Evolutionary conservation across 805 yeast species (phyloP), one percentile per base, ranked within the genome.

Genomic region (Metschnikowia chrysomelidarum): DNA sequence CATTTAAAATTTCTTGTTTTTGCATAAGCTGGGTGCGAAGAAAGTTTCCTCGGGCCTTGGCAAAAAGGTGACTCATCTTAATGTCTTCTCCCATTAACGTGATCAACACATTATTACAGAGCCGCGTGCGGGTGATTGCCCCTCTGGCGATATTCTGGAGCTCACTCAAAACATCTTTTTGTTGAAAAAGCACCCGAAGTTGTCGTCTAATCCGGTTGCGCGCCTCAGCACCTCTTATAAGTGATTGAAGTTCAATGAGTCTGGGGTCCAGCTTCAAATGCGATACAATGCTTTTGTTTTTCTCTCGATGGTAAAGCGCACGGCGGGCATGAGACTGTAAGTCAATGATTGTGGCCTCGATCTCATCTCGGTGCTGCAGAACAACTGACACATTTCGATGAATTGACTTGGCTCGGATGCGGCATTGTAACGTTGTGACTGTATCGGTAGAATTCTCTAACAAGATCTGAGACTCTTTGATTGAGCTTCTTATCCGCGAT

Each of bases 61-160:
- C 75, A 28, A 57, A 61, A 10, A 76, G 55, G 15, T 47, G 43
- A 35, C 61, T 66, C 45, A 73, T 58, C 4, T 38, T 41, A 0
- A 44, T 33, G 38, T 69, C 76, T 40, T 67, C 67, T 23, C 58
- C 54, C 37, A 68, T 49, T 24, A 75, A 57, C 1, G 67, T 59
- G 21, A 70, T 60, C 48, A 73, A 54, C 2, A 69, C 67, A 28
- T 51, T 56, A 42, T 71, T 71, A 33, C 72, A 67, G 27, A 73
- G 51, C 24, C 56, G 57, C 3, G 64, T 60, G 43, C 79, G 59
- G 7, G 66, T 42, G 12, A 67, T 51, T 0, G 70, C 78, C 19
- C 75, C 78, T 46, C 76, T 55, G 2, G 60, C 59, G 24, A 72
- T 59, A 12, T 66, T 54, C 46, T 73, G 77, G 4, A 72, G 48